Conservation (phyloP, 306 rosid genomes). For the Astragalus membranaceus region DNA sequence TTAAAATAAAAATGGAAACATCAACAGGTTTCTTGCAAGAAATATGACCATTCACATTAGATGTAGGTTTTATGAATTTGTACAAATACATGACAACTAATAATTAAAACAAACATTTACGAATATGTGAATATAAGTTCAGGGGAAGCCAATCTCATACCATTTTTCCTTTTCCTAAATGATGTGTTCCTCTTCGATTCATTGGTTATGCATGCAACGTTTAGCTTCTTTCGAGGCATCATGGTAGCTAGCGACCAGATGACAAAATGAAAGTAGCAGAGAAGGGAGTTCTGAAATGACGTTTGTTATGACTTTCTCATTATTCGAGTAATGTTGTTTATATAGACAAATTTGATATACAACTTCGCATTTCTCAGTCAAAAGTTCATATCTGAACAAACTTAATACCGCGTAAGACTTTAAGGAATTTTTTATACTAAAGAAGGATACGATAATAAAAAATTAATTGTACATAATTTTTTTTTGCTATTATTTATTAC, state of each 20-base stretch:
- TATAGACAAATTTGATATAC: background rate
- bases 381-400: too few species aligned
- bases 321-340: background rate
- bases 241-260: background rate
- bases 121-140: background rate
- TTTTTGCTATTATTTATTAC: too few species aligned
- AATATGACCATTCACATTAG: too few species aligned
- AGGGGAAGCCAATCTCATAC: background rate
- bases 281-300: background rate
- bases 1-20: too few species aligned
- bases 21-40: too few species aligned
- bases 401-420: too few species aligned
- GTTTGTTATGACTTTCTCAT: background rate
- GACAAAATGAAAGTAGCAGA: background rate
- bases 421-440: too few species aligned
- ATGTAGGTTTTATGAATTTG: too few species aligned
- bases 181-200: slow-evolving; percentile 11
- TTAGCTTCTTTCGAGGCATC: slow-evolving; percentile 11
- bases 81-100: background rate
- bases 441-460: too few species aligned
- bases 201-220: background rate
- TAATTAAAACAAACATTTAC: too few species aligned
- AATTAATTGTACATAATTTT: too few species aligned
- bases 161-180: slow-evolving; percentile 9
- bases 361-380: too few species aligned